These are phyloP conservation scores for Ophioceras dolichostomum DNA, from an alignment of 2,329 filamentous ascomycete species.

Conservation along the genomic window DNA sequence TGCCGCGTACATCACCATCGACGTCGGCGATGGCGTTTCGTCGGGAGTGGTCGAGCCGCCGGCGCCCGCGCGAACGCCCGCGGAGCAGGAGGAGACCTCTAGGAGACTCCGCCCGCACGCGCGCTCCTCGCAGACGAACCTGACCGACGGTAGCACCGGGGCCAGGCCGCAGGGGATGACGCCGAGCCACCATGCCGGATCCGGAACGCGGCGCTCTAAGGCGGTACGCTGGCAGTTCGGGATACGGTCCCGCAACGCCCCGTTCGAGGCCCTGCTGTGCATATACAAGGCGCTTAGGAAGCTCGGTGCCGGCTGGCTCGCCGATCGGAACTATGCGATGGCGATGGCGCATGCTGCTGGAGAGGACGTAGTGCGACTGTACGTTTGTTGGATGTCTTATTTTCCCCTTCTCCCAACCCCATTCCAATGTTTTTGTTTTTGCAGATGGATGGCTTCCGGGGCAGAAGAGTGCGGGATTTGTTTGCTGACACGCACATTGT, in stretches of 20 bases:
- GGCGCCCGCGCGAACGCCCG: constrained; percentile 42
- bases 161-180: constrained; percentile 51
- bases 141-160: constrained; percentile 45
- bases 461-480: no score
- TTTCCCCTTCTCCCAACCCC: no score
- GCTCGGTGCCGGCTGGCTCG: constrained; percentile 80
- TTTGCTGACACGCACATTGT: no score
- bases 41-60: no score
- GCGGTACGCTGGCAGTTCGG: constrained; percentile 96
- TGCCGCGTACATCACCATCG: constrained; percentile 30
- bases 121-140: constrained; percentile 53
- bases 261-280: constrained; percentile 86
- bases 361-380: no score
- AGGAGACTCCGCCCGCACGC: constrained; percentile 78
- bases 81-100: constrained; percentile 71
- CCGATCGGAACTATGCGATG: constrained; percentile 46
- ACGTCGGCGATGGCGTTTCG: constrained; percentile 34
- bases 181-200: constrained; percentile 43
- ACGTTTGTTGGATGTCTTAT: no score
- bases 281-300: constrained; percentile 87
- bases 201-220: constrained; percentile 60
- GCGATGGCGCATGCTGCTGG: no score
- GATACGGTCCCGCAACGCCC: constrained; percentile 86
- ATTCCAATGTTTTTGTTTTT: no score
- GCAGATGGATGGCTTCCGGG: no score